A percentile compares a stretch with the other conserved stretches of the same genome.
These are phyloP conservation scores for Neopestalotiopsis clavispora DNA, from an alignment of 2,329 filamentous ascomycete genomes.

Conservation along the genomic window DNA sequence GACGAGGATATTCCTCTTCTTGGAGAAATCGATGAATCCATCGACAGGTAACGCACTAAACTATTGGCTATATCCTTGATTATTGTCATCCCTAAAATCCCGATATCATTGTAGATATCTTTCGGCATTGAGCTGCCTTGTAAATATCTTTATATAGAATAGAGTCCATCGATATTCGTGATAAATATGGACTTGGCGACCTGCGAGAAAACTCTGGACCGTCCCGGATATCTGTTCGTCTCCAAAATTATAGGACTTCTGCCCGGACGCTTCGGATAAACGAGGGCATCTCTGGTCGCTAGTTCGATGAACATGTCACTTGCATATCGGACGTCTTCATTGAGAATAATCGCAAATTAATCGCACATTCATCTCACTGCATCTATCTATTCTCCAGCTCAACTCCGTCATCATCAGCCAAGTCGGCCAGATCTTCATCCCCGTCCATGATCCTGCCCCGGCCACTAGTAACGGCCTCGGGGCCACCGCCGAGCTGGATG, in stretches of 20 bases:
- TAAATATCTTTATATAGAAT: no score
- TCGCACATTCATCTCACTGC: background rate
- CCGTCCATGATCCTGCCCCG: slow-evolving; percentile 51
- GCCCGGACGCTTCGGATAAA: no score
- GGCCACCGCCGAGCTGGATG: slow-evolving; percentile 53
- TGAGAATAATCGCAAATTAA: background rate
- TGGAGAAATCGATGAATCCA: slow-evolving; percentile 9
- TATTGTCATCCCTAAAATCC: background rate
- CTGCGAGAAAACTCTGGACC: no score
- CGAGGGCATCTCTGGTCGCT: no score
- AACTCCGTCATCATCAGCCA: slow-evolving; percentile 44
- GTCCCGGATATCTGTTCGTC: no score
- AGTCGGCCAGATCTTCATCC: slow-evolving; percentile 46
- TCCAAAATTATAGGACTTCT: no score
- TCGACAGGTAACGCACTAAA: background rate
- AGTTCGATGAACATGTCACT: no score
- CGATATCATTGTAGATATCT: background rate
- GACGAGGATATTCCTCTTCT: slow-evolving; percentile 19
- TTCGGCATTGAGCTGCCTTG: background rate
- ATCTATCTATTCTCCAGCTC: slow-evolving; percentile 37
- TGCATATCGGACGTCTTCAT: background rate
- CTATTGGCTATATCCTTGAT: background rate
- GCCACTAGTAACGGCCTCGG: slow-evolving; percentile 27
- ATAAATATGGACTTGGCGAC: no score
- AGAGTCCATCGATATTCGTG: no score